Percentiles rank a stretch among this genome's conserved stretches.
phyloP scores from a whole-genome alignment of 192 early-diverging fungal species.

The Umbelopsis ramanniana region DNA sequence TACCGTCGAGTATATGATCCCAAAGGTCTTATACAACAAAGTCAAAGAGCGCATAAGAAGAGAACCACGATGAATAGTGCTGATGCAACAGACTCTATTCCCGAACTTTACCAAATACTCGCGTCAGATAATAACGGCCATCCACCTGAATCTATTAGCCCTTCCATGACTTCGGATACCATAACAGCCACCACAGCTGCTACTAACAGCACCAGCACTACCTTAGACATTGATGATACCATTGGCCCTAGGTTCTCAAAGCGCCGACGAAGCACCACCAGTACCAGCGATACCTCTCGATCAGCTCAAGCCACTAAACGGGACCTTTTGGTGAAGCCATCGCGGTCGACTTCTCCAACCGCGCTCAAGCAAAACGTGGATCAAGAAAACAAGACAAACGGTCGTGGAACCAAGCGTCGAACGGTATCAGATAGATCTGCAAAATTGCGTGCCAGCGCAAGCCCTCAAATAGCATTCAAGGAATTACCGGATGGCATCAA shows the following conservation, averaged over 20 bases:
- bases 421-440: constrained; percentile 2
- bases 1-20: constrained; percentile 18
- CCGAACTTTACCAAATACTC: constrained; percentile 11
- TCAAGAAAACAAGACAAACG: background rate
- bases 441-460: background rate
- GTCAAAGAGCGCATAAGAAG: background rate
- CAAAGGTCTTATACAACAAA: background rate
- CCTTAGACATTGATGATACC: background rate
- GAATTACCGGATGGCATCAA: constrained; percentile 11
- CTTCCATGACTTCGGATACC: constrained; percentile 9
- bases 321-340: background rate
- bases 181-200: background rate
- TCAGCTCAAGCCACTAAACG: constrained; percentile 11
- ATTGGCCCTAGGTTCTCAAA: constrained; percentile 4
- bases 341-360: constrained; percentile 11
- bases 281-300: constrained; percentile 5
- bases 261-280: constrained; percentile 10
- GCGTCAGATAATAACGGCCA: background rate
- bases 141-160: background rate
- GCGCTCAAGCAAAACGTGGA: constrained; percentile 3
- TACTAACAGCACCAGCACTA: no score
- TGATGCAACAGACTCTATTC: constrained; percentile 17
- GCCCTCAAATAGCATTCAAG: constrained; percentile 10
- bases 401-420: background rate
- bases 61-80: constrained; percentile 21